Base-by-base conservation (phyloP, 106 monocot species). In the Allium sativum region DNA sequence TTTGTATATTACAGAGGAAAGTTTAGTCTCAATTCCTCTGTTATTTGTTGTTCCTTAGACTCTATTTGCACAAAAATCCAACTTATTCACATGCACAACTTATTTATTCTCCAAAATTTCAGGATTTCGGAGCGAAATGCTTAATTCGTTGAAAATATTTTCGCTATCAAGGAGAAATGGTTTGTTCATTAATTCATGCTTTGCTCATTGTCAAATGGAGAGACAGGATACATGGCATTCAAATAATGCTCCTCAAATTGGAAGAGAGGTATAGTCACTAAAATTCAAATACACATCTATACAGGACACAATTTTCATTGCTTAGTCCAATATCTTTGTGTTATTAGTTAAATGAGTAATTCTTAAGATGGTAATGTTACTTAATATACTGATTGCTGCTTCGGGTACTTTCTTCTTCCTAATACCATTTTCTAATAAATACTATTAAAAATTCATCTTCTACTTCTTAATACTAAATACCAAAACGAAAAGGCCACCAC, bases 131-230 rank as follows among this genome's bases (percentile, higher is more conserved):
- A 68, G 67, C 45, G 69, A 86, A 64, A 82, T 86, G 81, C 73
- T 86, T 64, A 67, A 67, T 59, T 50, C 50, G 3, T 69, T 76
- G 8, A 62, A 47, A 62, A 76, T 41, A 12, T 76, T 79, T 50
- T 76, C 76, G 18, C 44, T 8, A 42, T 75, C 70, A 6, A 63
- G 58, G 56, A 6, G 67, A 66, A 78, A 86, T 72, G 85, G 85
- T 42, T 42, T 82, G n/a, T 86, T 82, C 61, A 78, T 86, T 19
- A 86, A 86, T 62, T 86, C 86, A 22, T 86, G 86, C 40, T 86
- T 86, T 64, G 75, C 86, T 8, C 86, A 86, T 67, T 82, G 82
- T 65, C 86, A 86, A 68, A 70, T 53, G 7, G 86, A 82, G 73
- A 81, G 70, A 31, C 72, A 75, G 50, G 82, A 78, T 56, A 86